Base-by-base conservation (phyloP, 768 basidiomycete species). In the Naematelia aurantialba region DNA sequence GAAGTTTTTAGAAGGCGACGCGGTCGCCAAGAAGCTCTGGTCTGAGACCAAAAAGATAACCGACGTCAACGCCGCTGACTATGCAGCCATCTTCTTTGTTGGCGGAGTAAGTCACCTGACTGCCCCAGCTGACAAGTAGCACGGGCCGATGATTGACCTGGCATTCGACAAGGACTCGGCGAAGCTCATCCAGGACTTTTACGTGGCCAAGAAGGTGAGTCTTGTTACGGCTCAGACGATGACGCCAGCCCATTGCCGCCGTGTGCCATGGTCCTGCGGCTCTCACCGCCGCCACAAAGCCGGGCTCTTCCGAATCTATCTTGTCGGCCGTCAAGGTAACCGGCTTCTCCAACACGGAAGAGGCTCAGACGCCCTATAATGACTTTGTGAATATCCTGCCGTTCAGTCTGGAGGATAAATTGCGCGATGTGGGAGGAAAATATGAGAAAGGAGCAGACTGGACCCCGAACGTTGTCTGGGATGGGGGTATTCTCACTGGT, bases 241-340 rank as follows among this genome's bases (percentile, higher is more conserved):
- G 34, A 39, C 34, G 17, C 17, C 34, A 39, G 62, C 76, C 86
- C 60, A 82, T 84, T 5, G 67, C 84, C 2, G 87, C 87, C 2
- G 88, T 91, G 24, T 90, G 89, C 79, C 89, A 90, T 77, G 89
- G 88, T 14, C 83, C 88, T 52, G 87, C 84, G n/a, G 87, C 86
- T 1, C 80, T 89, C 21, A 82, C 85, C 13, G 79, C 79, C 19
- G 85, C 77, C 31, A 65, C 66, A 1, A 82, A 80, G 5, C 84
- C 85, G 62, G 77, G 78, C 4, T 70, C 81, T 17, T 85, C 85
- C 46, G 82, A 84, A 61, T 84, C 87, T 1, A 85, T 89, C 62
- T 85, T 89, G 70, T 79, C 77, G 2, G 86, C 84, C 12, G 82
- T 80, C 55, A 69, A 72, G 17, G 79, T 79, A 51, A 89, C 88